Evolutionary conservation across 1,139 yeast genomes (phyloP).

Genomic region (Keqinozyma sinolaborantium): DNA sequence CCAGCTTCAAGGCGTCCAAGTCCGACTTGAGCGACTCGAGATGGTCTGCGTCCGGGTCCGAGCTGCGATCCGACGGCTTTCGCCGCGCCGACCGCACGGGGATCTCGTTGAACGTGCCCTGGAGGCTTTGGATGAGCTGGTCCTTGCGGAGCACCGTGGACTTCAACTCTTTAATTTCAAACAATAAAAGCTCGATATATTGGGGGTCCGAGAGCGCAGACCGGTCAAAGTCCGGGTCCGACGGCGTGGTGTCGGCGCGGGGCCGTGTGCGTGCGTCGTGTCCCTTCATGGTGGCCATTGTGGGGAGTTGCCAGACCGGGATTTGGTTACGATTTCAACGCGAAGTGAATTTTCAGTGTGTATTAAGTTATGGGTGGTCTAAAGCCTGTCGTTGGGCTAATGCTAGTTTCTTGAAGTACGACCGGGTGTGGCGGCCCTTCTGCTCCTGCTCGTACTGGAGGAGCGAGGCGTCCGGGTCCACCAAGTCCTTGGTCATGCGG

Average conservation of each 20-base stretch:
- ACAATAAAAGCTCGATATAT: slow-evolving; percentile 32
- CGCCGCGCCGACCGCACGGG: neutral
- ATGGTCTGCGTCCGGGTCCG: neutral
- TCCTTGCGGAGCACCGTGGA: slow-evolving; percentile 11
- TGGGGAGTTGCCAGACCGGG: too few species aligned
- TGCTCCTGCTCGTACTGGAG: slow-evolving; percentile 20
- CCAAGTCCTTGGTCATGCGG: slow-evolving; percentile 31
- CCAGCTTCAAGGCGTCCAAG: neutral
- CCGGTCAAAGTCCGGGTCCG: slow-evolving; percentile 35
- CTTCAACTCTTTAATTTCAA: slow-evolving; percentile 34
- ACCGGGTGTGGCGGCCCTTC: slow-evolving; percentile 36
- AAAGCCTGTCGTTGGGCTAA: slow-evolving; percentile 6
- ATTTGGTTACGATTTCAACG: too few species aligned
- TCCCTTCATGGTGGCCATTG: too few species aligned
- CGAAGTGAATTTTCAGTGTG: too few species aligned
- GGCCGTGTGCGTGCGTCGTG: neutral
- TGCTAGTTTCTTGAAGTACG: slow-evolving; percentile 30
- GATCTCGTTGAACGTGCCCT: slow-evolving; percentile 8
- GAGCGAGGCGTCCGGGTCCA: slow-evolving; percentile 9
- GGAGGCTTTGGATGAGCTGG: slow-evolving; percentile 16
- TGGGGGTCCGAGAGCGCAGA: slow-evolving; percentile 25
- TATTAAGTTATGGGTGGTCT: too few species aligned
- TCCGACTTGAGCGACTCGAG: neutral
- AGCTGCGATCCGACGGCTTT: neutral
- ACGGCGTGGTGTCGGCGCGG: slow-evolving; percentile 25